A percentile compares a stretch with the other conserved stretches of the same genome.
phyloP scores from a whole-genome alignment of 805 yeast genomes.

The Myxozyma neglecta region DNA sequence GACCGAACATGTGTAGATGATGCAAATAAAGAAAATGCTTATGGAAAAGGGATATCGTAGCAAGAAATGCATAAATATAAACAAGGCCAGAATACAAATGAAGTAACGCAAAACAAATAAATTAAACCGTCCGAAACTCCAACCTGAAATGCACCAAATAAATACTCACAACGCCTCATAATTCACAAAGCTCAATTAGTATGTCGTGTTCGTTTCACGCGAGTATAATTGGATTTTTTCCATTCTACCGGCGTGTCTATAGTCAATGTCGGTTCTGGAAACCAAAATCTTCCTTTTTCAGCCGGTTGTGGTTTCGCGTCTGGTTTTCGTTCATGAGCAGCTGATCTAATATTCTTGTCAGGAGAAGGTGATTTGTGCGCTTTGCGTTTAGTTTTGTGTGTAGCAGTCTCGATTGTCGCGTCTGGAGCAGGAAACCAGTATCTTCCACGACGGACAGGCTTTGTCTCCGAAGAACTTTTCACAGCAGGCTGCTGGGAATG shows the following conservation, averaged over 20 bases:
- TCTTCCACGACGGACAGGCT: not conserved
- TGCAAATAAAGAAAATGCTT: not conserved
- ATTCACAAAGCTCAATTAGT: not conserved
- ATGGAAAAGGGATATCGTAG: not conserved
- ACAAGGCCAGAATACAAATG: not conserved
- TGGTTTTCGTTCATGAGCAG: not conserved
- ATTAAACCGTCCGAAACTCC: not conserved
- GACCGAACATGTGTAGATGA: constrained; percentile 11
- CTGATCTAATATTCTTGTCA: not conserved
- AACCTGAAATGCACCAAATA: not conserved
- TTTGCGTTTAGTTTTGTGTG: not conserved
- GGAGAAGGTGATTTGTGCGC: not conserved
- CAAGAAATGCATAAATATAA: not conserved
- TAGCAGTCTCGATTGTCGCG: not conserved
- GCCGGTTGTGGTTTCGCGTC: not conserved
- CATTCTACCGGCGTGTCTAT: not conserved
- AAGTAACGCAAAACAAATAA: not conserved
- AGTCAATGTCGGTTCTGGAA: constrained; percentile 4
- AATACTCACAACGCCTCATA: not conserved
- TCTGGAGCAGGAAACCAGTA: constrained; percentile 2
- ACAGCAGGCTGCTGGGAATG: not conserved
- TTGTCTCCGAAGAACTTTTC: not conserved
- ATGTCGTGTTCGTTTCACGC: not conserved
- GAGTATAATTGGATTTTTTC: not conserved
- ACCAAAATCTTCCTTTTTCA: not conserved